Conservation (phyloP, 257 asterid species). For the Asclepias syriaca region DNA sequence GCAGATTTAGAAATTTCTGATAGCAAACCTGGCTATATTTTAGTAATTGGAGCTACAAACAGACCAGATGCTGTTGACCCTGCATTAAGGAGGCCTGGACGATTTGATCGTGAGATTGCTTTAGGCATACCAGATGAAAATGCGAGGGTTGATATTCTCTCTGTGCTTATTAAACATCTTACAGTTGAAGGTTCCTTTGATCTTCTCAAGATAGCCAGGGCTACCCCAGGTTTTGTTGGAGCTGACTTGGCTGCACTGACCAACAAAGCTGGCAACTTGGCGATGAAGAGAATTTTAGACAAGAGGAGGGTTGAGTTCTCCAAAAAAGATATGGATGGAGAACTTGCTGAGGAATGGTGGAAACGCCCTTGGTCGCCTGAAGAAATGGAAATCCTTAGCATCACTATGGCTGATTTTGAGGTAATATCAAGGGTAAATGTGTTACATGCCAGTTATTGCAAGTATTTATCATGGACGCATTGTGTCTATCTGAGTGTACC, state of each 20-base stretch:
- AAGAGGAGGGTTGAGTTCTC: conserved; percentile 39
- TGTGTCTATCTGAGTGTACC: neutral
- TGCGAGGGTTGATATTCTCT: conserved; percentile 64
- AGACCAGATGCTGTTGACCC: conserved; percentile 84
- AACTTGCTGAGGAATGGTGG: conserved; percentile 58
- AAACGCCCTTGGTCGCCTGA: conserved; percentile 58
- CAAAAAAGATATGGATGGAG: conserved; percentile 21
- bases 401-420: conserved; percentile 87
- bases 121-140: conserved; percentile 78
- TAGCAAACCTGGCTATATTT: conserved; percentile 48
- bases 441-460: neutral
- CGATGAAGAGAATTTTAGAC: conserved; percentile 72
- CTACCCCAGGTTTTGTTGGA: conserved; percentile 89
- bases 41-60: conserved; percentile 90
- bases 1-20: conserved; percentile 29
- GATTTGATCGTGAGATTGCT: conserved; percentile 78
- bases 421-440: conserved; percentile 26
- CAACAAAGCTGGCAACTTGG: conserved; percentile 77
- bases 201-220: conserved; percentile 67
- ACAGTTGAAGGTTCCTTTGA: conserved; percentile 81
- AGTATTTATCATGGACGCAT: neutral
- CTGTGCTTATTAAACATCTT: conserved; percentile 51
- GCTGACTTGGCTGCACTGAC: conserved; percentile 76
- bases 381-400: conserved; percentile 50
- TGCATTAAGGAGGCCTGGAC: conserved; percentile 91